Evolutionary conservation across 2,329 filamentous ascomycete species (phyloP).

Genomic region (Aspergillus tanneri): DNA sequence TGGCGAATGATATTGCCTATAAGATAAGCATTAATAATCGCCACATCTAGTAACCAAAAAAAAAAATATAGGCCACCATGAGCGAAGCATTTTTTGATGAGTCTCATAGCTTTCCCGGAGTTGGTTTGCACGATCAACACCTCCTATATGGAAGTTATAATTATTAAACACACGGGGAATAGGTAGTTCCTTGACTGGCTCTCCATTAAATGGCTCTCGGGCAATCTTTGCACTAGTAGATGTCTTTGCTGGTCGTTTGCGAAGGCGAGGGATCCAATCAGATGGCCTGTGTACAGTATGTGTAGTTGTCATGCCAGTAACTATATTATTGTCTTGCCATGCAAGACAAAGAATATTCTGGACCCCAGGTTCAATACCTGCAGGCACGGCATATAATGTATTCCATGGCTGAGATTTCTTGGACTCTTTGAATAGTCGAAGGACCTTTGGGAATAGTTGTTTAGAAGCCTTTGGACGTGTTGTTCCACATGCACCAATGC

Average conservation of each 20-base stretch:
- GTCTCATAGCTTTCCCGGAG: neutral
- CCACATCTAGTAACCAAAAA: neutral
- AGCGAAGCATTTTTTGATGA: neutral
- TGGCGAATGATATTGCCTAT: neutral
- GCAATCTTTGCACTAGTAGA: neutral
- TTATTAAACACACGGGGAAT: neutral
- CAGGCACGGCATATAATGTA: too few relatives aligned
- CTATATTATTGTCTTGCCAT: neutral
- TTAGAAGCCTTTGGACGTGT: too few relatives aligned
- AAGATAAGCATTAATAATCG: neutral
- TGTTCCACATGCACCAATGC: too few relatives aligned
- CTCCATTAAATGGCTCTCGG: neutral
- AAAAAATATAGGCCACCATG: neutral
- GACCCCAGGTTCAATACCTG: too few relatives aligned
- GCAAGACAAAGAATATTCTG: neutral
- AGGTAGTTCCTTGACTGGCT: neutral
- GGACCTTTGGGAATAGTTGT: too few relatives aligned
- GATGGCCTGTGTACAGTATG: too few relatives aligned
- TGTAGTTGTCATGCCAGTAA: neutral
- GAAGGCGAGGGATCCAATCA: too few relatives aligned
- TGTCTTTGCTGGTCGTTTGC: neutral
- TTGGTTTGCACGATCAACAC: neutral
- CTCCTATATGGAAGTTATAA: neutral
- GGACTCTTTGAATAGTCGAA: too few relatives aligned
- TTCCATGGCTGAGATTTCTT: too few relatives aligned